phyloP scores from a whole-genome alignment of 1,139 yeast genomes.

The Hanseniaspora sp. region DNA sequence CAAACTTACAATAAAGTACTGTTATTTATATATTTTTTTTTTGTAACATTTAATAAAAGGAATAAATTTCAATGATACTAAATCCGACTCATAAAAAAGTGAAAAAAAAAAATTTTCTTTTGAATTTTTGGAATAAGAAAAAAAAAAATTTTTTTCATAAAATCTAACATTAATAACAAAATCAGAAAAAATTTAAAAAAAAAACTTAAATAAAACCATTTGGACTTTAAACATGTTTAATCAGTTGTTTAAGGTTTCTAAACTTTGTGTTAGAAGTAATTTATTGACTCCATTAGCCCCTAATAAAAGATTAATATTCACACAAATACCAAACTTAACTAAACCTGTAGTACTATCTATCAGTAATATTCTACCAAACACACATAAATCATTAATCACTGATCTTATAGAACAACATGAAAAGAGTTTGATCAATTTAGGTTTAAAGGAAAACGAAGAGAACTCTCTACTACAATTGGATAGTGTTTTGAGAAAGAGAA shows the following conservation, averaged over 20 bases:
- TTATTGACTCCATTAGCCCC: no score
- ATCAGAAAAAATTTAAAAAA: no score
- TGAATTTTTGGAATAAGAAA: no score
- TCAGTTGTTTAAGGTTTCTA: background rate
- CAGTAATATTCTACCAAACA: constrained; percentile 37
- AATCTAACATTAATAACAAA: no score
- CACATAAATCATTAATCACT: background rate
- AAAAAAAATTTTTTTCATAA: no score
- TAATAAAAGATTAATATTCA: background rate
- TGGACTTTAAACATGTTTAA: background rate
- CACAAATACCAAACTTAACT: background rate
- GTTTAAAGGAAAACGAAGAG: background rate
- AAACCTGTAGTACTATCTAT: background rate
- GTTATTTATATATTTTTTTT: background rate
- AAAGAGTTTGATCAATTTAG: background rate
- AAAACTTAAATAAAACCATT: background rate
- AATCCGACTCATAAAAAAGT: no score
- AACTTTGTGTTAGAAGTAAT: background rate
- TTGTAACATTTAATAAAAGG: no score
- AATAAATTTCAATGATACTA: no score
- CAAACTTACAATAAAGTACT: constrained; percentile 26
- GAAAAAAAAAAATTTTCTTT: no score
- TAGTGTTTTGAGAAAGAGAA: constrained; percentile 57
- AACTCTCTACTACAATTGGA: constrained; percentile 28
- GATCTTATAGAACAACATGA: constrained; percentile 1